These are phyloP conservation scores for Fusarium secorum DNA, from an alignment of 2,329 filamentous ascomycete species.

Conservation along the genomic window DNA sequence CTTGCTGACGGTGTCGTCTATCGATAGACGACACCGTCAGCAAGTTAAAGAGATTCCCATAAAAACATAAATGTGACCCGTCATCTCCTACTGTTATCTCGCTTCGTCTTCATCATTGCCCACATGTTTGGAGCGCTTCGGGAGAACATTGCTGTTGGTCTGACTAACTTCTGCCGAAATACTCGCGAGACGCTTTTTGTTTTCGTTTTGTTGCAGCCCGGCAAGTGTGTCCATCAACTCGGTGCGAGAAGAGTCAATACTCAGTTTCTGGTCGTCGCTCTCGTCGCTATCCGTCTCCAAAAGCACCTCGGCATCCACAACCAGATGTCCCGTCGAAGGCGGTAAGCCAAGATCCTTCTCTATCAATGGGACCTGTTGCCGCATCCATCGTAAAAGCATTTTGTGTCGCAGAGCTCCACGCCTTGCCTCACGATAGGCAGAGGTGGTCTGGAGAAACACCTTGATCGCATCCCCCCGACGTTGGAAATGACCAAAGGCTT, in stretches of 20 bases:
- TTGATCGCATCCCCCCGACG: constrained; percentile 13
- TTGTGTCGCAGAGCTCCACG: constrained; percentile 23
- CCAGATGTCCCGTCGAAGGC: not conserved
- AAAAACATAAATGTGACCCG: not conserved
- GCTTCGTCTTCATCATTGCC: not conserved
- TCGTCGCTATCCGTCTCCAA: constrained; percentile 6
- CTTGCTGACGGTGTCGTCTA: no score
- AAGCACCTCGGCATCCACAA: not conserved
- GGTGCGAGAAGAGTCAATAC: not conserved
- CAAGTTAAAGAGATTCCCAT: not conserved
- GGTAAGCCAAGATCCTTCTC: constrained; percentile 21
- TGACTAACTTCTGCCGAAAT: not conserved
- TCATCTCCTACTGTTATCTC: not conserved
- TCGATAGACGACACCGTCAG: not conserved
- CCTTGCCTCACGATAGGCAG: constrained; percentile 20
- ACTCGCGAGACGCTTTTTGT: constrained; percentile 25
- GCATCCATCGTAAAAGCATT: constrained; percentile 32
- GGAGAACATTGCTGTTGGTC: not conserved
- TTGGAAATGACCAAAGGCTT: constrained; percentile 21
- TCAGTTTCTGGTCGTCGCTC: not conserved
- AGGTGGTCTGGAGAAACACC: constrained; percentile 6
- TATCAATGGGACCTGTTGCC: constrained; percentile 29
- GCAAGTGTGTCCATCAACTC: not conserved
- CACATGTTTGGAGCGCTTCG: constrained; percentile 15
- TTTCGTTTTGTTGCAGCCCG: not conserved